Evolutionary conservation across 2,329 filamentous ascomycete species (phyloP), one percentile per base, ranked within the genome.

Genomic region (Drechmeria coniospora): DNA sequence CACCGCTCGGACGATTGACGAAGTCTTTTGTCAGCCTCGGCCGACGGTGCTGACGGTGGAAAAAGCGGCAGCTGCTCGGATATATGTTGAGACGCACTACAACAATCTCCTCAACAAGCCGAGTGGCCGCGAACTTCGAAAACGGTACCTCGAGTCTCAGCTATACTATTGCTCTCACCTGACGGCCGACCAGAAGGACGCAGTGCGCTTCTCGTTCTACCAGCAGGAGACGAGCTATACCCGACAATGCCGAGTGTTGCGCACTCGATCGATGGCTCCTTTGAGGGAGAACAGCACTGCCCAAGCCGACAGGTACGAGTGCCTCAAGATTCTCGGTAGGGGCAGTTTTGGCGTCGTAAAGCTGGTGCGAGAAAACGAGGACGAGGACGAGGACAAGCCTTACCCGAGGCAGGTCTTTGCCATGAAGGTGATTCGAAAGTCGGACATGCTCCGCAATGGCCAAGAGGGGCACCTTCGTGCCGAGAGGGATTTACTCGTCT

Each of bases 371-470:
- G 79, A 86, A 47, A 77, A 59, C 37, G 28, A 39, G 12, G 42
- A 41, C n/a, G 28, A 39, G 1, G 42, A 38, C 2, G 40, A 39
- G 1, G 42, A 38, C 2, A 40, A 50, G 37, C 33, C 38, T 23
- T 43, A 39, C 15, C 33, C 46, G 4, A 41, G 44, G 8, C 66
- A 79, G 32, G 73, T 93, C 1, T 95, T 78, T 49, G 90, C 90
- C 10, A 94, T 95, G 87, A 95, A 95, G 49, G 80, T 93, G 18
- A 95, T 95, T 39, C 74, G 79, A 32, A 98, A 98, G 48, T 82
- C 82, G 1, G 75, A 83, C 31, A 95, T 94, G 86, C 64, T 95
- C 30, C 73, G 76, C 9, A 90, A 83, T 34, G 78, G 78, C 36
- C 90, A 95, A 54, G 87, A 95, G 52, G 87, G 82, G 0, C 90